Base-by-base conservation (phyloP, 352 stramenopile genomes). In the Pythium phragmiticola region DNA sequence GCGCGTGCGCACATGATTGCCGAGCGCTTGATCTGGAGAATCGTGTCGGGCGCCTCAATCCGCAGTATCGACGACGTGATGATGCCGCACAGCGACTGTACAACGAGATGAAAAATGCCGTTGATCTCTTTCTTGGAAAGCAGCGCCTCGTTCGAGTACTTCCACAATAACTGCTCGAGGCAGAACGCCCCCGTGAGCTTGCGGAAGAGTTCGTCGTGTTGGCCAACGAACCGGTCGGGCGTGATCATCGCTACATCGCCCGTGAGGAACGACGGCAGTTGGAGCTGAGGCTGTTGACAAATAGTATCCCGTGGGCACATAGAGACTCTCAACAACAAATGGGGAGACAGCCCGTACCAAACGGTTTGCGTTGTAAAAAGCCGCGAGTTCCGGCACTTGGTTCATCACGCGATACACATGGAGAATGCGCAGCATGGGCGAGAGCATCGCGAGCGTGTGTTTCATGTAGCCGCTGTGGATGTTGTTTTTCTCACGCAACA, bases 101-200 rank as follows among this genome's bases (percentile, higher is more conserved):
- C 45, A 17, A 93, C 72, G 12, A 89, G 74, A 49, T 90, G 78
- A 46, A 90, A 93, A 43, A 89, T 90, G 26, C 77, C 79, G 59
- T 93, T 90, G 60, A 91, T 88, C 39, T 90, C 80, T 70, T 92
- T 92, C 62, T 89, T 90, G 12, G 81, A 82, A 9, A 92, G 59
- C 17, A 92, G 72, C 1, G 78, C 78, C 52, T 87, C 82, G 48
- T 84, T 77, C 8, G 84, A 87, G 64, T 91, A 88, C 5, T 79
- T 76, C 71, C 80, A 89, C 4, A 93, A 67, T 41, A 90, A 56
- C 30, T 90, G 81, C 54, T 93, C 84, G 30, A 93, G 69, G 53
- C 82, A 90, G 53, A 93, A 91, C 2, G 82, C 64, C 1, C 84
- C 84, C 2, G 80, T 84, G 42, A 93, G 63, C 56, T 89, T 90